Evolutionary conservation across 768 basidiomycete species (phyloP), one percentile per base, ranked within the genome.

Genomic region (Mycena polygramma): DNA sequence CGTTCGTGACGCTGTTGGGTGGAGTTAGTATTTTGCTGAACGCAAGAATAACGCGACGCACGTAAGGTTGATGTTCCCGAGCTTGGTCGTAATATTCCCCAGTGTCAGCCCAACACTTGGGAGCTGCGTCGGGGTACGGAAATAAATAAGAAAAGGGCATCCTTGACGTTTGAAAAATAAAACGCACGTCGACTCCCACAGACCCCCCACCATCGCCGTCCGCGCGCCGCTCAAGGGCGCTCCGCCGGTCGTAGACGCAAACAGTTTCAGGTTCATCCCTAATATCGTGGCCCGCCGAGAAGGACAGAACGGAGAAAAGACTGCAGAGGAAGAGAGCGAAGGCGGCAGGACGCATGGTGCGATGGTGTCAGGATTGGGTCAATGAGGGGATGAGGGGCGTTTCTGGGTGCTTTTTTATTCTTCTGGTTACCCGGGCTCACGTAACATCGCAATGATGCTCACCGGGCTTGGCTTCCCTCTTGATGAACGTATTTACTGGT

Each of bases 61-160:
- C 73, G 73, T 73, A 35, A 73, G 63, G 48, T 73, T 73, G 48
- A 73, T 73, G 37, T 73, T 73, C 24, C 73, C 73, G 30, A 73
- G 17, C 62, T 73, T 73, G 6, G 73, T 73, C 17, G 73, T 73
- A 17, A 73, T 73, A 58, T 73, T 73, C 24, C 73, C 73, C 51
- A 73, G 66, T 9, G 69, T 51, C 20, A 73, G 51, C 7, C 73
- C 73, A 17, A 73, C 66, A 41, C 43, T 69, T 0, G 73, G 73
- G 14, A 73, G 14, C 73, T 73, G 49, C n/a, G 43, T 45, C 3
- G 39, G 8, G n/a, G n/a, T n/a, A 41, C 8, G 19, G 37, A 49
- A 52, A 35, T 30, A 41, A n/a, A 46, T 14, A 43, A 30, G 41
- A 15, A 58, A 43, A 9, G 35, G 36, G 19, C 2, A 41, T 4